Evolutionary conservation across 257 asterid species (phyloP).

Genomic region (Solanum sejunctum): DNA sequence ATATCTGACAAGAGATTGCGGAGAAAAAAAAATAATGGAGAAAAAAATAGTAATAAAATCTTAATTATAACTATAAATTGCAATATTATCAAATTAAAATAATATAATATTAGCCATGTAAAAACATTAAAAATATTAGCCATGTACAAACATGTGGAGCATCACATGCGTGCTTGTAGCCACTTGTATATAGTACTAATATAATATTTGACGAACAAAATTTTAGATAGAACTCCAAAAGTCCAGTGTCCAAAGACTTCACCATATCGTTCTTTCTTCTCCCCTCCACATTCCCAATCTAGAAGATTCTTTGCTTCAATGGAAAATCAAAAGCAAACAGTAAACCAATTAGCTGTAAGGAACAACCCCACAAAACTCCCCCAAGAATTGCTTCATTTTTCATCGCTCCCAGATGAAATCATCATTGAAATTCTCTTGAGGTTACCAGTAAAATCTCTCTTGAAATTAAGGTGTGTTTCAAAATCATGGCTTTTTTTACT

Average conservation of each 20-base stretch:
- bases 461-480: slow-evolving; percentile 36
- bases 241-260: not conserved
- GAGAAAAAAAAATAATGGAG: too few species aligned
- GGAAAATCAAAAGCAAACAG: not conserved
- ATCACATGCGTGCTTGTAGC: too few species aligned
- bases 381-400: not conserved
- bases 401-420: slow-evolving; percentile 37
- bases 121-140: too few species aligned
- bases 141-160: too few species aligned
- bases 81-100: too few species aligned
- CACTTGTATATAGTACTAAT: too few species aligned
- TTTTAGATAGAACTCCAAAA: not conserved
- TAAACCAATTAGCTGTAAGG: not conserved
- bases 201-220: not conserved
- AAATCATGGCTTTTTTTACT: slow-evolving; percentile 37
- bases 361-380: not conserved
- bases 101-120: too few species aligned
- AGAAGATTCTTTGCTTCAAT: not conserved
- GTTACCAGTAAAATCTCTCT: slow-evolving; percentile 35
- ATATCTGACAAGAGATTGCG: too few species aligned
- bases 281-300: not conserved
- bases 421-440: slow-evolving; percentile 33
- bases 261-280: not conserved
- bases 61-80: too few species aligned
- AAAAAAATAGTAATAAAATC: too few species aligned